Evolutionary conservation across 257 asterid genomes (phyloP), one percentile per base, ranked within the genome.

Genomic region (Gynochthodes officinalis): DNA sequence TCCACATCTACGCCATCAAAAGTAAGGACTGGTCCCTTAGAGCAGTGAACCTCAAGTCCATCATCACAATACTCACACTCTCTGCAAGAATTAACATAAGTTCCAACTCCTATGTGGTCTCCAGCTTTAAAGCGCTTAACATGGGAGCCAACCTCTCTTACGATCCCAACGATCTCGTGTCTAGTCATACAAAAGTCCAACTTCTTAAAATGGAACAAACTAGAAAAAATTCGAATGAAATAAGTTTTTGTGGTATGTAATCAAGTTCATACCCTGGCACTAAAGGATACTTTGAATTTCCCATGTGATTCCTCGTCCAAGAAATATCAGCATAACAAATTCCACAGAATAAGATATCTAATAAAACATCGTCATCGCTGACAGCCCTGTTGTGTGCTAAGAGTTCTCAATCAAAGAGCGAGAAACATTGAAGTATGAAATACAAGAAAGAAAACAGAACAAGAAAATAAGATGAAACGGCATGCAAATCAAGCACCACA

Each of bases 91-190:
- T 86, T 82, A 30, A 93, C 96, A 33, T 86, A 93, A 6, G 97
- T 89, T 76, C 98, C 98, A 28, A 93, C 98, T 28, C 98, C 98
- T n/a, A 90, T 86, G 43, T 55, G 82, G 28, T 93, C 92, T 5
- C 97, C 98, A 32, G 86, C 89, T 84, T 85, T 93, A 55, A 87
- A 90, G 59, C 87, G 71, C 72, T 72, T 55, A 7, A 93, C 96
- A 28, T 83, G 61, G 32, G 87, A 23, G 23, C 98, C 98, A 59
- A 89, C 88, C 76, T 85, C 84, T 39, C 66, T 84, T 10, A 93
- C 97, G 33, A 84, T 64, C 68, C 98, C 97, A 72, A 78, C 86
- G 74, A 93, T 93, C 87, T 93, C 98, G 71, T 93, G 98, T 27
- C 98, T 93, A 80, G 55, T 15, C 27, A 35, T 69, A 72, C 7